Conservation (phyloP, 2,329 filamentous ascomycete genomes). For the Fonsecaea multimorphosa region DNA sequence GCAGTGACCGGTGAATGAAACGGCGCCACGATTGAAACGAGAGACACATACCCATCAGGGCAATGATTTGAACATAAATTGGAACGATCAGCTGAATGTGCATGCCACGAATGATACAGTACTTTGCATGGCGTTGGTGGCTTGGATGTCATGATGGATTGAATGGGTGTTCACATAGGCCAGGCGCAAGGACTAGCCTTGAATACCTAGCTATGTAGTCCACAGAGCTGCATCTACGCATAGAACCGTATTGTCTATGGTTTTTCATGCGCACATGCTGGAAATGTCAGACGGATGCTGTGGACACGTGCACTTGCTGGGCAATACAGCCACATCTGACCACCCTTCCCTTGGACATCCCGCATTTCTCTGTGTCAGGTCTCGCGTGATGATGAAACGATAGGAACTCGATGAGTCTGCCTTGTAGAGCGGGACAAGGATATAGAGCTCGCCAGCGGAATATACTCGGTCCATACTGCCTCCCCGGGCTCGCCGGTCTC, state of each 20-base stretch:
- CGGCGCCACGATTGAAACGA: conserved; percentile 12
- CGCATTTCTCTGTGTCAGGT: neutral
- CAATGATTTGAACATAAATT: conserved; percentile 8
- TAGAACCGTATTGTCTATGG: neutral
- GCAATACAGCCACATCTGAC: neutral
- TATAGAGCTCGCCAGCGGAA: neutral
- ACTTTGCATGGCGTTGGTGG: conserved; percentile 19
- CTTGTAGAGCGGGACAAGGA: neutral
- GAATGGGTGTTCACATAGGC: neutral
- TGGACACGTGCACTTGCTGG: neutral
- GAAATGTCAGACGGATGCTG: neutral
- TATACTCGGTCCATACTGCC: neutral
- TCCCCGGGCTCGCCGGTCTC: too few species aligned
- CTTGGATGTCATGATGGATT: conserved; percentile 1
- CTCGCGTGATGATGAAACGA: neutral
- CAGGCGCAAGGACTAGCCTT: neutral
- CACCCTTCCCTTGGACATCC: neutral
- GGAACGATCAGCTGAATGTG: conserved; percentile 17
- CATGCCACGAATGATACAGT: conserved; percentile 3
- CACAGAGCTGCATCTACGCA: neutral
- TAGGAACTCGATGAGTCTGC: neutral
- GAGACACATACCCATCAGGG: neutral
- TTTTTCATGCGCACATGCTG: neutral
- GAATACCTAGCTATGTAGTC: neutral
- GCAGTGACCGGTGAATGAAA: conserved; percentile 4